Percentiles rank a stretch among this genome's conserved stretches.
Conservation (phyloP, 805 yeast genomes). For the Lachancea kluyveri region DNA sequence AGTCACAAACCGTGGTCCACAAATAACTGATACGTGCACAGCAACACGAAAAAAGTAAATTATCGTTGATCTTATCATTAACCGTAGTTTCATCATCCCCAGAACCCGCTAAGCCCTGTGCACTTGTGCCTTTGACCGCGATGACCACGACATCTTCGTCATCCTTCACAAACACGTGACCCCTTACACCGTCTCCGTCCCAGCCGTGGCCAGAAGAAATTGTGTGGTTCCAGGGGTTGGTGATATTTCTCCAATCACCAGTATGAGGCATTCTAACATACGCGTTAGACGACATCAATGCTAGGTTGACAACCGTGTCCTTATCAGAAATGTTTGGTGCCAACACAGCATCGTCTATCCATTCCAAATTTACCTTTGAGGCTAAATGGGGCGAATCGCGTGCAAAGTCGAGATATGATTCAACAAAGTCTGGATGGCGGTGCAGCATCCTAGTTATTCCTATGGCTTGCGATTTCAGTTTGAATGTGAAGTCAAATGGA, state of each 20-base stretch:
- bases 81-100: constrained; percentile 72
- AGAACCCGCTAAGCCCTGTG: constrained; percentile 71
- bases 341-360: constrained; percentile 49
- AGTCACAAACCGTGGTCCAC: constrained; percentile 96
- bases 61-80: constrained; percentile 82
- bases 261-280: constrained; percentile 71
- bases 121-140: constrained; percentile 87
- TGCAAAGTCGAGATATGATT: constrained; percentile 58
- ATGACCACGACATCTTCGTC: constrained; percentile 59
- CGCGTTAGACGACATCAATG: constrained; percentile 85
- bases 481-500: constrained; percentile 22
- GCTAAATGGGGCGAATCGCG: constrained; percentile 29
- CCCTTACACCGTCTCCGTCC: constrained; percentile 79
- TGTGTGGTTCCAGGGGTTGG: constrained; percentile 46
- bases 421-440: constrained; percentile 56
- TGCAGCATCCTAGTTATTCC: constrained; percentile 35
- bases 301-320: constrained; percentile 67
- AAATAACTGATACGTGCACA: constrained; percentile 87
- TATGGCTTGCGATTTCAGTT: constrained; percentile 10
- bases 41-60: constrained; percentile 86
- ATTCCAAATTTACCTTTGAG: constrained; percentile 44
- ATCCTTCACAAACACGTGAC: constrained; percentile 76
- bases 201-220: constrained; percentile 75
- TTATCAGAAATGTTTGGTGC: constrained; percentile 75
- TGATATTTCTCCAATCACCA: constrained; percentile 85